Conservation (phyloP, 176 grass and related monocot genomes). For the Zoysia pacifica region DNA sequence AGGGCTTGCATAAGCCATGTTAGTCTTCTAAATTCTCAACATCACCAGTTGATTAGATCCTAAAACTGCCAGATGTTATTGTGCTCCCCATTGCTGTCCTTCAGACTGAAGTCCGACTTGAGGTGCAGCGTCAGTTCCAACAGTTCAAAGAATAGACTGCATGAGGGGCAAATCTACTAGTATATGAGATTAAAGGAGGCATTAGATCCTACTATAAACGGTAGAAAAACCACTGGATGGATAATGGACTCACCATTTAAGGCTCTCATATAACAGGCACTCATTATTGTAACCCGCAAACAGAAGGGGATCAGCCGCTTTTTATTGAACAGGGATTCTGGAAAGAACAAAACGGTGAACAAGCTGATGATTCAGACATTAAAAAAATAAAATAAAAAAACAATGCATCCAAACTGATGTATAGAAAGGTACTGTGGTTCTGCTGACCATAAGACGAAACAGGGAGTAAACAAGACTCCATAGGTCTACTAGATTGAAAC, state of each 20-base stretch:
- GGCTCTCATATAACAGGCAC: not conserved
- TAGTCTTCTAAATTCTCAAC: conserved; percentile 46
- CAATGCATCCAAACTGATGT: not conserved
- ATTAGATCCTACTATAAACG: too few species aligned
- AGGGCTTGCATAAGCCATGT: conserved; percentile 67
- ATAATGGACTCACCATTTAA: not conserved
- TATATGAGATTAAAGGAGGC: not conserved
- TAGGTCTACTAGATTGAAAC: not conserved
- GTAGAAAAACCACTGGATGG: not conserved
- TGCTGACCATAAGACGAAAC: not conserved
- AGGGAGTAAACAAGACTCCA: not conserved
- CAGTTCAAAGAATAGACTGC: conserved; percentile 31
- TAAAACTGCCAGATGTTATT: conserved; percentile 26
- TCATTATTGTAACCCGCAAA: conserved; percentile 26
- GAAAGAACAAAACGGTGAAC: not conserved
- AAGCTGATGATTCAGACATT: not conserved
- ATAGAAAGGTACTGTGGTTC: not conserved
- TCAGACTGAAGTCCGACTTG: conserved; percentile 20
- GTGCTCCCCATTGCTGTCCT: conserved; percentile 7
- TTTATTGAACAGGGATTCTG: conserved; percentile 45
- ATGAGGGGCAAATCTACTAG: not conserved
- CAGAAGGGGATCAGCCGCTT: conserved; percentile 28
- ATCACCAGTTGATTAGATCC: conserved; percentile 18
- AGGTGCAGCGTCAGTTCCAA: not conserved
- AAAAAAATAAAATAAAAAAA: not conserved